A percentile compares a stretch with the other conserved stretches of the same genome.
Evolutionary conservation across 2,329 filamentous ascomycete genomes (phyloP).

Genomic region (Septoria petroselini): DNA sequence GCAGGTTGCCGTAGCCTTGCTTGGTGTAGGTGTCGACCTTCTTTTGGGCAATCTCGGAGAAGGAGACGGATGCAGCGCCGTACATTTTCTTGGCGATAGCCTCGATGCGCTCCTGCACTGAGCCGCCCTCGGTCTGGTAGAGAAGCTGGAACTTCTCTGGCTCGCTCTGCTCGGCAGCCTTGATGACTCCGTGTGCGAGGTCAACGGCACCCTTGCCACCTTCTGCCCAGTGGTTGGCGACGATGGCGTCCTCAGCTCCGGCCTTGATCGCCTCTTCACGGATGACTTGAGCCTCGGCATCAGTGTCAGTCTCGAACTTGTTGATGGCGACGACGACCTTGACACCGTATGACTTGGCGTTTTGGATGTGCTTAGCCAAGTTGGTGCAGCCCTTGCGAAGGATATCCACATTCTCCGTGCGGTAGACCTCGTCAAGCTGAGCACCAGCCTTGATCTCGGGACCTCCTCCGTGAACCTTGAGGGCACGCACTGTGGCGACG

Average conservation of each 20-base stretch:
- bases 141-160: slow-evolving; percentile 77
- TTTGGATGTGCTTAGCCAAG: slow-evolving; percentile 89
- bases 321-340: slow-evolving; percentile 97
- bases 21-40: slow-evolving; percentile 93
- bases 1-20: slow-evolving; percentile 88
- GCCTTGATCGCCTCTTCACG: slow-evolving; percentile 87
- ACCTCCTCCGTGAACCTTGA: slow-evolving; percentile 95
- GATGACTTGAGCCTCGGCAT: slow-evolving; percentile 84
- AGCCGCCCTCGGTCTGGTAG: slow-evolving; percentile 70
- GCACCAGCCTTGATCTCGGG: slow-evolving; percentile 89
- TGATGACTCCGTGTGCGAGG: slow-evolving; percentile 80
- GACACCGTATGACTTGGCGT: slow-evolving; percentile 83
- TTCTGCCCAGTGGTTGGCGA: slow-evolving; percentile 95
- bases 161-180: slow-evolving; percentile 74
- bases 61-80: slow-evolving; percentile 82
- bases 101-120: slow-evolving; percentile 83
- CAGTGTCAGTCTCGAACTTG: slow-evolving; percentile 89
- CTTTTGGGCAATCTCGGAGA: slow-evolving; percentile 89
- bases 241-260: slow-evolving; percentile 88
- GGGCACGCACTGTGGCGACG: slow-evolving; percentile 88
- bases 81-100: slow-evolving; percentile 92
- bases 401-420: slow-evolving; percentile 87
- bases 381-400: slow-evolving; percentile 89
- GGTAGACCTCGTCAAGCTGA: slow-evolving; percentile 81
- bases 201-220: slow-evolving; percentile 88